Conservation (phyloP, 805 yeast species). For the Candida alai region DNA sequence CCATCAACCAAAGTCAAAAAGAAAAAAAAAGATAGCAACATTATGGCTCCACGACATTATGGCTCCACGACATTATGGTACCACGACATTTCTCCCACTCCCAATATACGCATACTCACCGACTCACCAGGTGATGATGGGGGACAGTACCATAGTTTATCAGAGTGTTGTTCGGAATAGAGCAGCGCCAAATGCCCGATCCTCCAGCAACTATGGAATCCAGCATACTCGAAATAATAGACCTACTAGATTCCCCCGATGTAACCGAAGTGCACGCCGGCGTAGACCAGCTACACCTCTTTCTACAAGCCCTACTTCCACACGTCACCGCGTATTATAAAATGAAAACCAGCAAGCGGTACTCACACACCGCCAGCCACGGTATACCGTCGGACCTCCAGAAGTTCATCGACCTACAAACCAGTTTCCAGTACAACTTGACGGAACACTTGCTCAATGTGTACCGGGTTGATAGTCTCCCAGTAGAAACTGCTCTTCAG, state of each 20-base stretch:
- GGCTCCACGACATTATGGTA: no score
- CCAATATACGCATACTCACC: no score
- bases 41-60: no score
- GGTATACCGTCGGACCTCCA: slow-evolving; percentile 3
- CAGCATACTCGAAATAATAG: slow-evolving; percentile 12
- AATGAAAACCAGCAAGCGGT: slow-evolving; percentile 3
- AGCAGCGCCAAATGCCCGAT: no score
- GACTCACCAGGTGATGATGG: no score
- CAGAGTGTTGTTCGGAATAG: no score
- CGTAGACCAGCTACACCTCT: slow-evolving; percentile 5
- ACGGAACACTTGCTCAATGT: slow-evolving; percentile 22
- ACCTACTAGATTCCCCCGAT: slow-evolving; percentile 13
- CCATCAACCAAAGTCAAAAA: no score
- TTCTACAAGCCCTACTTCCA: slow-evolving; percentile 10
- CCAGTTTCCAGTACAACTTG: slow-evolving; percentile 50
- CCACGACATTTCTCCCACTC: no score
- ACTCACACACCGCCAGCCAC: background rate
- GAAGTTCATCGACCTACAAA: slow-evolving; percentile 45
- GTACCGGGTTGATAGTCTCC: slow-evolving; percentile 3
- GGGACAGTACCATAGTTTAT: no score
- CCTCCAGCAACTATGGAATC: slow-evolving; percentile 11
- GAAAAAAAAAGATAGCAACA: no score
- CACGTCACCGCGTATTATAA: slow-evolving; percentile 10
- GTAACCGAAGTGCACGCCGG: slow-evolving; percentile 12
- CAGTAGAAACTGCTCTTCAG: slow-evolving; percentile 11